Evolutionary conservation across 306 rosid species (phyloP).

Genomic region (Cucurbita maxima): DNA sequence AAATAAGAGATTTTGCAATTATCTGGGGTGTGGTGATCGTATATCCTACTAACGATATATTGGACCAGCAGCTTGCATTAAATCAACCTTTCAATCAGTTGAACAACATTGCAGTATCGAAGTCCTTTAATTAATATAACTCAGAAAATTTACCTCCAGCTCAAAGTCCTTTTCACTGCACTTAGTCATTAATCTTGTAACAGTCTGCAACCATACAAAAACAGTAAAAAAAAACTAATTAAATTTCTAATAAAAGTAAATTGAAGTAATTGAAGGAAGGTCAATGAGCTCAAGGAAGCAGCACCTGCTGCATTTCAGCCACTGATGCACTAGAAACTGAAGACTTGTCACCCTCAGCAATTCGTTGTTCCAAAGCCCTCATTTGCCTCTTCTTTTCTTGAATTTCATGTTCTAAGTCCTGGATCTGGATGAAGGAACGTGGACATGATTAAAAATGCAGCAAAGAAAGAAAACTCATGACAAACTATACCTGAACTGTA

Average conservation of each 20-base stretch:
- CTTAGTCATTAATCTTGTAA: constrained; percentile 72
- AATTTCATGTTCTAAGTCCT: constrained; percentile 78
- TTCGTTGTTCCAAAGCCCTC: constrained; percentile 67
- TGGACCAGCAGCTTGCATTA: background rate
- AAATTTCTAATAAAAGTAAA: background rate
- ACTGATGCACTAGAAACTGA: constrained; percentile 58
- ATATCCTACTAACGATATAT: background rate
- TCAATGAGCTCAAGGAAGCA: constrained; percentile 1
- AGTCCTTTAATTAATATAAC: constrained; percentile 12
- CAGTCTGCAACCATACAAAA: constrained; percentile 45
- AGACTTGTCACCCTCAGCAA: constrained; percentile 71
- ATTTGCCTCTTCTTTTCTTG: constrained; percentile 83
- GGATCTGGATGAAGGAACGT: constrained; percentile 34
- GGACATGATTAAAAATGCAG: background rate
- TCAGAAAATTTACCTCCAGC: constrained; percentile 61
- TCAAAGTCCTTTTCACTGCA: constrained; percentile 90
- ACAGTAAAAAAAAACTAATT: background rate
- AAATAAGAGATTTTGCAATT: background rate
- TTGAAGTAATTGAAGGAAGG: background rate
- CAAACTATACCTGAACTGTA: constrained; percentile 51
- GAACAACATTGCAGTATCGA: background rate
- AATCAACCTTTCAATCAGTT: background rate
- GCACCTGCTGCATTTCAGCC: constrained; percentile 98
- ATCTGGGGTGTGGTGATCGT: background rate
- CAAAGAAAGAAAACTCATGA: background rate